These are phyloP conservation scores for Lactifluus pinguis DNA, from an alignment of 768 basidiomycete genomes.

Conservation along the genomic window DNA sequence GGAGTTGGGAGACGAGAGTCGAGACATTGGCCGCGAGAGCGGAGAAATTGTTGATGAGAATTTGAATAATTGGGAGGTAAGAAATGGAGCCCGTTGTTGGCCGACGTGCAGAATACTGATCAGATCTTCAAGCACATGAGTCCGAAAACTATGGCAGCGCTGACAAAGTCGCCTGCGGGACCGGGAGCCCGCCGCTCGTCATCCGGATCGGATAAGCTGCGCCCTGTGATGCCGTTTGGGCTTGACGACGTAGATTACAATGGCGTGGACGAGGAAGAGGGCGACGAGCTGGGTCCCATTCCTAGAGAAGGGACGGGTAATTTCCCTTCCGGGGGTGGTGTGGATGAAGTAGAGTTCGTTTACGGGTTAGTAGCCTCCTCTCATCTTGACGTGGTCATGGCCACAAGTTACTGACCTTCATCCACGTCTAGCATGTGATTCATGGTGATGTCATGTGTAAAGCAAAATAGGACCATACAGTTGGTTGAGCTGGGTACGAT, in stretches of 20 bases:
- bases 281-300: conserved; percentile 63
- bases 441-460: not conserved
- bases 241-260: conserved; percentile 73
- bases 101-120: not conserved
- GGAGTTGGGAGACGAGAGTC: conserved; percentile 73
- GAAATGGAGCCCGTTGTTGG: conserved; percentile 20
- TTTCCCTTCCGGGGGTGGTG: conserved; percentile 72
- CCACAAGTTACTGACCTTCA: too few species aligned
- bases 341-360: conserved; percentile 85
- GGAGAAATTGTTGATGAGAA: conserved; percentile 67
- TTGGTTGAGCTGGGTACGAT: too few species aligned
- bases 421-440: conserved; percentile 6
- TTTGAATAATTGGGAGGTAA: conserved; percentile 92
- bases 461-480: not conserved
- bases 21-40: conserved; percentile 53
- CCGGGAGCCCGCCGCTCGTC: conserved; percentile 59
- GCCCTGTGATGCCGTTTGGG: conserved; percentile 72
- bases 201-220: conserved; percentile 65
- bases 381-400: not conserved
- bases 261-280: conserved; percentile 50
- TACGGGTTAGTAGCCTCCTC: conserved; percentile 51
- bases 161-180: conserved; percentile 86
- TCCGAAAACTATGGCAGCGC: conserved; percentile 86
- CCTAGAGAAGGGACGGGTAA: conserved; percentile 64
- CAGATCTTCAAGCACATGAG: conserved; percentile 73